Percentiles rank a stretch among this genome's conserved stretches.
phyloP scores from a whole-genome alignment of 208 protist genomes.

The Vickermania ingenoplastis region DNA sequence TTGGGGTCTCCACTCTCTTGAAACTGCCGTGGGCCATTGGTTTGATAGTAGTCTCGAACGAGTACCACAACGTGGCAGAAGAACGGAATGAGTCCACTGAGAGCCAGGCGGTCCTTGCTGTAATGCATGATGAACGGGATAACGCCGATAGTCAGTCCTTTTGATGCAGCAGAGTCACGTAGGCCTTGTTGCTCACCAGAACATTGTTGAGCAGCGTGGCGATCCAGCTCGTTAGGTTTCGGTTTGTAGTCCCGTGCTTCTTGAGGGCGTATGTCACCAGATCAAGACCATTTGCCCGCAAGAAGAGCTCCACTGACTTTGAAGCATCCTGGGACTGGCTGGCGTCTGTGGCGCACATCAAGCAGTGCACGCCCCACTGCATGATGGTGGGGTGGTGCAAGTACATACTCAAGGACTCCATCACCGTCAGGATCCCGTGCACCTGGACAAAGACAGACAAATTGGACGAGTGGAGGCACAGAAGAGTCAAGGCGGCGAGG shows the following conservation, averaged over 20 bases:
- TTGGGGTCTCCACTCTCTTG: background rate
- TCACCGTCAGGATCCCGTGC: conserved; percentile 59
- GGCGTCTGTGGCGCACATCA: conserved; percentile 33
- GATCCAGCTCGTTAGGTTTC: conserved; percentile 31
- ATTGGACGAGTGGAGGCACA: conserved; percentile 54
- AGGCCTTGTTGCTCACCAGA: conserved; percentile 10
- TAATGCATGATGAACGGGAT: conserved; percentile 28
- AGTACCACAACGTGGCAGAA: conserved; percentile 6
- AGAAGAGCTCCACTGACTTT: conserved; percentile 27
- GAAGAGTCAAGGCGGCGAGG: conserved; percentile 48
- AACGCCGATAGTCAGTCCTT: conserved; percentile 35
- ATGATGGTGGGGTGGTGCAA: conserved; percentile 38
- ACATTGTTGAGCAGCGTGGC: conserved; percentile 39
- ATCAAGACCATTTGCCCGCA: conserved; percentile 33
- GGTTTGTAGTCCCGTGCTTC: conserved; percentile 21
- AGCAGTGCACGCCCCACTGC: conserved; percentile 62
- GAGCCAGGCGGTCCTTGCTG: conserved; percentile 14
- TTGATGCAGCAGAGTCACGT: conserved; percentile 23
- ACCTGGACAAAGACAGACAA: conserved; percentile 47
- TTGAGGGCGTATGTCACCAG: conserved; percentile 43
- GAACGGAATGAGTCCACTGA: conserved; percentile 14
- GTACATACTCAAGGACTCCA: conserved; percentile 81
- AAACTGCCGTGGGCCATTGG: background rate
- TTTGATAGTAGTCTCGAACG: background rate
- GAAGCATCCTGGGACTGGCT: conserved; percentile 12